Percentiles rank a stretch among this genome's conserved stretches.
Conservation (phyloP, 805 yeast species). For the Metschnikowia henanensis region DNA sequence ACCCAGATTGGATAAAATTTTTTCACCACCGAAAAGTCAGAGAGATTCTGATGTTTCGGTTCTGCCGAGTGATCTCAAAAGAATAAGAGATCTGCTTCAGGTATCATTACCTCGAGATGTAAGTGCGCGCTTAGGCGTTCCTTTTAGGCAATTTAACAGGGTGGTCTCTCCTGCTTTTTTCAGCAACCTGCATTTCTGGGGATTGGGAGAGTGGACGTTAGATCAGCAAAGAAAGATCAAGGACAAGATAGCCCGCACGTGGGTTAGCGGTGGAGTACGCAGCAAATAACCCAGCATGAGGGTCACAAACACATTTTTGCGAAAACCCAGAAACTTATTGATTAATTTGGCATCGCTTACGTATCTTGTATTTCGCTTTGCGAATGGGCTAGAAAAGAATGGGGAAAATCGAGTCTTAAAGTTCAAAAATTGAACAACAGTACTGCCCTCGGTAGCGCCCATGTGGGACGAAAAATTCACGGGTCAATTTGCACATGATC, state of each 20-base stretch:
- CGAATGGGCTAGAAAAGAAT: too few species aligned
- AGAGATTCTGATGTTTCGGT: not conserved
- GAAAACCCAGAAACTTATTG: too few species aligned
- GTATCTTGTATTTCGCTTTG: too few species aligned
- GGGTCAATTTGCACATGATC: too few species aligned
- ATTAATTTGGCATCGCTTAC: too few species aligned
- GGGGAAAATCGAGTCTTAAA: too few species aligned
- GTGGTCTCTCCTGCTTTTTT: constrained; percentile 25
- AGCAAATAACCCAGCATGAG: not conserved
- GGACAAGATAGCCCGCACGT: constrained; percentile 54
- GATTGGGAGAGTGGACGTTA: constrained; percentile 57
- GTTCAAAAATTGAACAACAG: too few species aligned
- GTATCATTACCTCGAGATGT: constrained; percentile 26
- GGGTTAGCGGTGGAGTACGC: constrained; percentile 44
- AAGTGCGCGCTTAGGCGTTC: constrained; percentile 19
- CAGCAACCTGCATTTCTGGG: constrained; percentile 56
- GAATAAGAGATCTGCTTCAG: constrained; percentile 10
- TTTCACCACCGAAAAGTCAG: not conserved
- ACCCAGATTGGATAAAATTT: not conserved
- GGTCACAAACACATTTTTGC: too few species aligned
- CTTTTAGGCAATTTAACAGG: constrained; percentile 25
- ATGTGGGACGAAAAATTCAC: too few species aligned
- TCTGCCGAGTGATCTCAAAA: constrained; percentile 9
- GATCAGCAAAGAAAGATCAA: constrained; percentile 48
- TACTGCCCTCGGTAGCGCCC: too few species aligned